phyloP scores from a whole-genome alignment of 176 grass and related monocot species.

The Carex kokanica region DNA sequence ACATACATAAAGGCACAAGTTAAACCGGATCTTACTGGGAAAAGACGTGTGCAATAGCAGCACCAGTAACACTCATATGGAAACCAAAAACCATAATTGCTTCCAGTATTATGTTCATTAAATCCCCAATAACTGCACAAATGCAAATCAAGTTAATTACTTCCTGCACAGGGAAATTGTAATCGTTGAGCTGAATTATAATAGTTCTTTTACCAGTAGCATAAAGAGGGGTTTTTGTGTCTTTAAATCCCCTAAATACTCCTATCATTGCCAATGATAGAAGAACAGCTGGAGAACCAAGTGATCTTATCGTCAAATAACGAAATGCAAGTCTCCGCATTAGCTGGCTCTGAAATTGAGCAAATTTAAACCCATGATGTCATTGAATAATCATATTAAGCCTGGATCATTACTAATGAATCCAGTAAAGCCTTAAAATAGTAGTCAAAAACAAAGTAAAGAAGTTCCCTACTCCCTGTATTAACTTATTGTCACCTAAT shows the following conservation, averaged over 20 bases:
- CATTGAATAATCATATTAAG: background rate
- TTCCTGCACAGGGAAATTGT: background rate
- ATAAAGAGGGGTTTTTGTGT: slow-evolving; percentile 92
- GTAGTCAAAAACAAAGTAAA: background rate
- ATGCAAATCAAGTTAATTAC: slow-evolving; percentile 7
- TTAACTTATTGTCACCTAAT: background rate
- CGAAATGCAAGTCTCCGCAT: slow-evolving; percentile 72
- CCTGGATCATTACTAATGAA: background rate
- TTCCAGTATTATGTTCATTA: slow-evolving; percentile 79
- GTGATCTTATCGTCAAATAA: slow-evolving; percentile 77
- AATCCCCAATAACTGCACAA: slow-evolving; percentile 69
- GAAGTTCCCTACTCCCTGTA: background rate
- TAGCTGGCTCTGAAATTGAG: slow-evolving; percentile 48
- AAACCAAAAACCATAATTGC: slow-evolving; percentile 93
- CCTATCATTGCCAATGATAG: slow-evolving; percentile 83
- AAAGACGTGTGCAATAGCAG: slow-evolving; percentile 81
- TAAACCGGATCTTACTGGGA: slow-evolving; percentile 65
- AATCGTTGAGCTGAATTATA: background rate
- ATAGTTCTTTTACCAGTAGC: slow-evolving; percentile 58
- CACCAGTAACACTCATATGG: slow-evolving; percentile 83
- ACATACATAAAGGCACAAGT: background rate
- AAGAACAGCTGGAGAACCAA: slow-evolving; percentile 89
- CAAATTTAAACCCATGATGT: background rate
- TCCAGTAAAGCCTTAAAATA: background rate
- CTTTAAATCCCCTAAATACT: slow-evolving; percentile 84